Evolutionary conservation across 2,329 filamentous ascomycete genomes (phyloP).

Genomic region (Alternaria consortialis): DNA sequence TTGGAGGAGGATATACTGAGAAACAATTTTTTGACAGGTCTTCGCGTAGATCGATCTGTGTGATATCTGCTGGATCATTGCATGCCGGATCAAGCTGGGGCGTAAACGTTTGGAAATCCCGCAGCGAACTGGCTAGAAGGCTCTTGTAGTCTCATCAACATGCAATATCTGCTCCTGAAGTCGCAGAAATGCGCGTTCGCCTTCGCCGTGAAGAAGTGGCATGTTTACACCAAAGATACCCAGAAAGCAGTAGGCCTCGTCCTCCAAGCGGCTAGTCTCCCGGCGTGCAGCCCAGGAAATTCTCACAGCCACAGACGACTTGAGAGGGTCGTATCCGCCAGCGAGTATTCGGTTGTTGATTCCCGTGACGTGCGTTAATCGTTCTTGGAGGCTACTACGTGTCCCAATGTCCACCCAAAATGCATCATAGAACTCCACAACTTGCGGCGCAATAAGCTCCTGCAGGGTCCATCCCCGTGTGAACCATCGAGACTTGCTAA

Average conservation of each 20-base stretch:
- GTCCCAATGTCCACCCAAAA: background rate
- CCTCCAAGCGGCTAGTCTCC: background rate
- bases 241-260: background rate
- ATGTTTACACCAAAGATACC: background rate
- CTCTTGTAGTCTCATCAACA: background rate
- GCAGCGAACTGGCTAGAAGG: background rate
- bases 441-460: background rate
- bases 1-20: background rate
- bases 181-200: background rate
- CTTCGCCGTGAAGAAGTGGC: conserved; percentile 2
- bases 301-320: background rate
- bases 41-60: background rate
- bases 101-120: background rate
- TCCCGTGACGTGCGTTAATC: background rate
- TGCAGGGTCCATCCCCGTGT: background rate
- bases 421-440: background rate
- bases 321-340: background rate
- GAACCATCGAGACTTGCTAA: background rate
- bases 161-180: conserved; percentile 4
- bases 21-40: background rate
- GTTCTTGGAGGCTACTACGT: background rate
- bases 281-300: background rate
- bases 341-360: background rate
- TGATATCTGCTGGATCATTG: too few relatives aligned
- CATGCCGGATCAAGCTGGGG: background rate